Percentiles rank a stretch among this genome's conserved stretches.
Conservation (phyloP, 305 asterid species). For the Fraxinus dipetala region DNA sequence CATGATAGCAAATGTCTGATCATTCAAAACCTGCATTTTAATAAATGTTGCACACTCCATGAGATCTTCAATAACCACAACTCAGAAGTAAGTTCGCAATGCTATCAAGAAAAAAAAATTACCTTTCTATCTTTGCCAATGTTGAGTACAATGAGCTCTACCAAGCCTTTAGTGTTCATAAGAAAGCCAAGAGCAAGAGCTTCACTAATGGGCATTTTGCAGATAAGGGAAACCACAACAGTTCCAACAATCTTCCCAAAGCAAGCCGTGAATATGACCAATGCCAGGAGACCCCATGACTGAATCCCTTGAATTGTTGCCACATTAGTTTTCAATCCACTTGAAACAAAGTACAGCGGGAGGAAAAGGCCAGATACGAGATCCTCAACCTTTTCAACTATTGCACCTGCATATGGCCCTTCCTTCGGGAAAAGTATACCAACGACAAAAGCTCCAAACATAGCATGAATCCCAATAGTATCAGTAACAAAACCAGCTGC, state of each 20-base stretch:
- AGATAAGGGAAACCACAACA: conserved; percentile 26
- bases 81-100: neutral
- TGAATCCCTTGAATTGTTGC: conserved; percentile 39
- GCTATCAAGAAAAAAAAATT: neutral
- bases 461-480: conserved; percentile 47
- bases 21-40: conserved; percentile 40
- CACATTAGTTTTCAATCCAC: conserved; percentile 43
- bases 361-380: conserved; percentile 48
- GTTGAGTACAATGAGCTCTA: conserved; percentile 51
- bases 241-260: conserved; percentile 45
- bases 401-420: conserved; percentile 44
- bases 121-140: conserved; percentile 53
- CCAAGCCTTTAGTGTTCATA: conserved; percentile 53
- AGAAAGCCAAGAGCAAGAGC: conserved; percentile 44
- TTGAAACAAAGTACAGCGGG: conserved; percentile 46
- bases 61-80: neutral
- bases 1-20: conserved; percentile 50
- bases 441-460: conserved; percentile 48
- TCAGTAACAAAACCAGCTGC: conserved; percentile 45
- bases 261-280: conserved; percentile 42
- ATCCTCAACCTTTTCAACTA: conserved; percentile 51
- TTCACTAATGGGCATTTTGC: conserved; percentile 34
- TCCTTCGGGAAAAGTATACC: conserved; percentile 49
- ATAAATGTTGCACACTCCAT: neutral
- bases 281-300: conserved; percentile 43